A percentile compares a stretch with the other conserved stretches of the same genome.
Conservation (phyloP, 192 early-diverging fungal genomes). For the Coemansia sp. region DNA sequence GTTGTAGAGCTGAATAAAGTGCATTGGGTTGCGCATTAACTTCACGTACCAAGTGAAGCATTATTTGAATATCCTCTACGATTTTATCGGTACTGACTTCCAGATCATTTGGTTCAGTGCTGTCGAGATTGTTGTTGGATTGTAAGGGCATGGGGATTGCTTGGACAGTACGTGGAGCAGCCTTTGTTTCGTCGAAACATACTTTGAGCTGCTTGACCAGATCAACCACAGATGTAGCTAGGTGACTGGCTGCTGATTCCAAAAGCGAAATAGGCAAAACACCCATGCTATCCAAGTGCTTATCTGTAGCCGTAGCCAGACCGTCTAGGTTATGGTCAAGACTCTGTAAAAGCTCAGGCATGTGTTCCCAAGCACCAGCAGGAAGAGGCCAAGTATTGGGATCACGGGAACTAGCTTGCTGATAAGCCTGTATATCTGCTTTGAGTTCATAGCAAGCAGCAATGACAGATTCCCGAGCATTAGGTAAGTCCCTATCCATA, state of each 20-base stretch:
- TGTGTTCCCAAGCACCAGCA: conserved; percentile 43
- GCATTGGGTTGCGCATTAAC: conserved; percentile 28
- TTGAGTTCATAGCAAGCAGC: conserved; percentile 79
- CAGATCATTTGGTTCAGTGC: conserved; percentile 11
- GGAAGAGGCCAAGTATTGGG: conserved; percentile 47
- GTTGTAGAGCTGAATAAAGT: conserved; percentile 36
- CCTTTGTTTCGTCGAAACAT: conserved; percentile 43
- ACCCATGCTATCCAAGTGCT: conserved; percentile 68
- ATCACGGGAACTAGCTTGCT: conserved; percentile 36
- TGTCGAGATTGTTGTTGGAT: not conserved
- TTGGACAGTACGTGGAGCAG: conserved; percentile 18
- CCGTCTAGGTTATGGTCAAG: conserved; percentile 56
- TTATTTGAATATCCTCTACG: conserved; percentile 42
- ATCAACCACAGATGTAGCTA: conserved; percentile 77
- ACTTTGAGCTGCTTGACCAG: conserved; percentile 60
- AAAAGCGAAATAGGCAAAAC: conserved; percentile 66
- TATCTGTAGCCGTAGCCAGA: conserved; percentile 71
- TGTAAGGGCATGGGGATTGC: not conserved
- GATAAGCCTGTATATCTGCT: conserved; percentile 73
- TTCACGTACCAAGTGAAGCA: conserved; percentile 43
- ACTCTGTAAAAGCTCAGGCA: conserved; percentile 7
- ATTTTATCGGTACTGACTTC: conserved; percentile 50
- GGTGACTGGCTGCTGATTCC: conserved; percentile 73
- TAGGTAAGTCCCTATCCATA: conserved; percentile 63
- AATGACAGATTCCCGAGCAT: conserved; percentile 78